phyloP scores from a whole-genome alignment of 257 asterid genomes.

The Eucommia ulmoides region DNA sequence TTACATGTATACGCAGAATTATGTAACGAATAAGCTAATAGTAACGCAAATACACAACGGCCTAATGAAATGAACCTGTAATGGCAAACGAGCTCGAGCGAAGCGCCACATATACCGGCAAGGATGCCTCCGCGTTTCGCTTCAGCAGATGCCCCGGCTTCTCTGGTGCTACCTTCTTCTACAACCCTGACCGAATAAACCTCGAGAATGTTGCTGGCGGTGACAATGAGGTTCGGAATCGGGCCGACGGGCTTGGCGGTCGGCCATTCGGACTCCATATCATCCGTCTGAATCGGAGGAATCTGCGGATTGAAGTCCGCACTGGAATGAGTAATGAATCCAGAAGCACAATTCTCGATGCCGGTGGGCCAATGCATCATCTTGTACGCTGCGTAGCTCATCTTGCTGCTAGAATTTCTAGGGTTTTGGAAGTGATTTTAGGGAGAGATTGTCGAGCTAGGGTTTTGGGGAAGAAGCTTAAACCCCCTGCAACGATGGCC shows the following conservation, averaged over 20 bases:
- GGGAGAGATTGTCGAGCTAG: no score
- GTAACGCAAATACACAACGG: no score
- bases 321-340: conserved; percentile 68
- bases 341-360: conserved; percentile 80
- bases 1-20: no score
- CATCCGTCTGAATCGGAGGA: conserved; percentile 42
- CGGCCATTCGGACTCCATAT: conserved; percentile 67
- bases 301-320: conserved; percentile 42
- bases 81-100: conserved; percentile 78
- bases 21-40: no score
- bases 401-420: conserved; percentile 13
- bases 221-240: conserved; percentile 64
- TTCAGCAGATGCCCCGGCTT: conserved; percentile 30
- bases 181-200: conserved; percentile 56
- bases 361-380: conserved; percentile 91
- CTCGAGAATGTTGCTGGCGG: conserved; percentile 76
- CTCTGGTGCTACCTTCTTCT: conserved; percentile 39
- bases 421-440: no score
- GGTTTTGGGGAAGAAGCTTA: no score
- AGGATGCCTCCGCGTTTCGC: conserved; percentile 73
- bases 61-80: conserved; percentile 36
- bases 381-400: conserved; percentile 90
- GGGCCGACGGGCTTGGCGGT: conserved; percentile 53
- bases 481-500: no score
- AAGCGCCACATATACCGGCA: conserved; percentile 73